Evolutionary conservation across 306 rosid genomes (phyloP).

Genomic region (Cicer arietinum): DNA sequence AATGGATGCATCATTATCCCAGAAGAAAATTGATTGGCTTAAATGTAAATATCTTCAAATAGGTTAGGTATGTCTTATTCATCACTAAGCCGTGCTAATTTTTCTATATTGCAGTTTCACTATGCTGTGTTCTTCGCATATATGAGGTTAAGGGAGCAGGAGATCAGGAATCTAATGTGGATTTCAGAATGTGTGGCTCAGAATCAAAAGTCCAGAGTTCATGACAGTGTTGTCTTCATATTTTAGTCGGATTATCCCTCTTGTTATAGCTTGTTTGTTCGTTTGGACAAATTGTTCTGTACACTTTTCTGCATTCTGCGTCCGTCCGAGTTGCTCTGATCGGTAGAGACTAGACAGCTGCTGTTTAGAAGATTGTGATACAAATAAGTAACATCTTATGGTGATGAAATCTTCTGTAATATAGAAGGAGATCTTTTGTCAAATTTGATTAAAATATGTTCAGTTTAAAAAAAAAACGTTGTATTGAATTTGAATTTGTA

Average conservation of each 20-base stretch:
- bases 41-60: constrained; percentile 8
- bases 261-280: constrained; percentile 29
- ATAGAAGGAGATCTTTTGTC: constrained; percentile 37
- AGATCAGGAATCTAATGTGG: constrained; percentile 97
- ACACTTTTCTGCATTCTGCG: constrained; percentile 42
- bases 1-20: neutral
- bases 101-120: constrained; percentile 76
- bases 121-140: constrained; percentile 94
- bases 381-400: constrained; percentile 42
- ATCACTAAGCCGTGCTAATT: constrained; percentile 35
- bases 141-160: constrained; percentile 98
- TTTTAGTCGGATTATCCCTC: constrained; percentile 56
- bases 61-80: neutral
- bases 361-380: constrained; percentile 48
- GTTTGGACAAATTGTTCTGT: constrained; percentile 53
- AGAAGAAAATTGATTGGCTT: constrained; percentile 28
- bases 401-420: constrained; percentile 38
- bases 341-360: constrained; percentile 40
- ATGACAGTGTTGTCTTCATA: constrained; percentile 94
- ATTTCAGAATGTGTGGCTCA: constrained; percentile 97
- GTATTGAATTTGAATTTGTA: constrained; percentile 37
- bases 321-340: constrained; percentile 39
- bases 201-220: constrained; percentile 98
- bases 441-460: constrained; percentile 40
- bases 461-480: constrained; percentile 15